A percentile compares a stretch with the other conserved stretches of the same genome.
These are phyloP conservation scores for Cicer pinnatifidum DNA, from an alignment of 306 rosid species.

Conservation along the genomic window DNA sequence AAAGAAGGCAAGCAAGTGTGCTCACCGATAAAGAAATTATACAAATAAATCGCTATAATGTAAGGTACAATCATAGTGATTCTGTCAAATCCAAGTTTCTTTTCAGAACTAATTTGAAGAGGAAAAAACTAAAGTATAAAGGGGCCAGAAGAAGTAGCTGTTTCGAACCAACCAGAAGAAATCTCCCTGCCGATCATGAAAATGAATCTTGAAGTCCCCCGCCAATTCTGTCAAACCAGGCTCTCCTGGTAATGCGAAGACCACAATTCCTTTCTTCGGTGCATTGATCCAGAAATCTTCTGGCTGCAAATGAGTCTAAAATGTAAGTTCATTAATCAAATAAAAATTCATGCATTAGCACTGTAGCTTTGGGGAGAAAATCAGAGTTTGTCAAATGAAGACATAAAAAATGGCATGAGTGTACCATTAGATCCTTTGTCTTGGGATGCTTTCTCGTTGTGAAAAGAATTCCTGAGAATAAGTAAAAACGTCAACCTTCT, in stretches of 20 bases:
- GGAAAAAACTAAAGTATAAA: conserved; percentile 11
- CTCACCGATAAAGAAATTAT: not conserved
- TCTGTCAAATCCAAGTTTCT: conserved; percentile 24
- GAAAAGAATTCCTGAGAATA: conserved; percentile 76
- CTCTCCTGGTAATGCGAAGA: conserved; percentile 93
- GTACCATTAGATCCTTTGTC: conserved; percentile 84
- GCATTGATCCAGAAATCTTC: conserved; percentile 94
- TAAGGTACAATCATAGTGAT: conserved; percentile 2
- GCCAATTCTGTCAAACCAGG: conserved; percentile 81
- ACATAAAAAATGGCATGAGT: conserved; percentile 33
- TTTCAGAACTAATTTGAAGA: conserved; percentile 30
- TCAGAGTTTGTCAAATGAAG: conserved; percentile 5
- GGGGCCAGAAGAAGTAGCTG: conserved; percentile 18
- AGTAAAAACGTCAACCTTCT: conserved; percentile 39
- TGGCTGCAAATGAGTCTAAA: conserved; percentile 63
- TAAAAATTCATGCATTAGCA: conserved; percentile 36
- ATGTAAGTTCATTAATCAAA: conserved; percentile 37
- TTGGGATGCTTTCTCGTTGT: conserved; percentile 78
- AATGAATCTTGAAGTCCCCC: conserved; percentile 94
- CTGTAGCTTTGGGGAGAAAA: conserved; percentile 13
- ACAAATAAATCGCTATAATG: not conserved
- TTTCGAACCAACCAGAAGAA: conserved; percentile 76
- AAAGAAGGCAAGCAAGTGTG: conserved; percentile 5
- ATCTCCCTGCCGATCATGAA: conserved; percentile 92
- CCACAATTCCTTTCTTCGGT: conserved; percentile 85